Percentiles rank a stretch among this genome's conserved stretches.
Evolutionary conservation across 1,284 basidiomycete genomes (phyloP).

Genomic region (Abortiporus biennis): DNA sequence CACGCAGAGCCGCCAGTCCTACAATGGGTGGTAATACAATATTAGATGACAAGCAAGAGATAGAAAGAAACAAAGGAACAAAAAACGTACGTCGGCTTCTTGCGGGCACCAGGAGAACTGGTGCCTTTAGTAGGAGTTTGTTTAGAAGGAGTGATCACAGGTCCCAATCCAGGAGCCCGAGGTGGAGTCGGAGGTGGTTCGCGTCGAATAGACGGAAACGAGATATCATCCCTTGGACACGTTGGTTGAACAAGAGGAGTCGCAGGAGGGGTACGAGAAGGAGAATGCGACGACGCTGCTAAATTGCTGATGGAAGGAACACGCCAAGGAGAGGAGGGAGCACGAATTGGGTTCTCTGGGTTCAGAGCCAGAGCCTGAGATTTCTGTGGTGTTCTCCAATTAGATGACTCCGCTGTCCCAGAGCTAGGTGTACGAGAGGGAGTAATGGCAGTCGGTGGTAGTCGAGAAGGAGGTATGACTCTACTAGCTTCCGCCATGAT

Average conservation of each 20-base stretch:
- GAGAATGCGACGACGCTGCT: not conserved
- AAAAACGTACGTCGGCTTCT: no score
- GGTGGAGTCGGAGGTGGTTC: constrained; percentile 13
- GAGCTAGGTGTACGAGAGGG: not conserved
- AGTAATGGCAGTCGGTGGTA: constrained; percentile 4
- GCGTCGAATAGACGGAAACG: not conserved
- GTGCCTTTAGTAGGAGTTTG: constrained; percentile 31
- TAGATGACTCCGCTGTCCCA: constrained; percentile 5
- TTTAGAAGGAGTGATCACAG: constrained; percentile 52
- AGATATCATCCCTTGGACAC: not conserved
- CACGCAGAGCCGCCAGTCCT: constrained; percentile 45
- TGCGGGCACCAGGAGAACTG: no score
- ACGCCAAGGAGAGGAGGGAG: constrained; percentile 2
- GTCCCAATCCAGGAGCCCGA: constrained; percentile 40
- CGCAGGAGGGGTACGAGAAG: not conserved
- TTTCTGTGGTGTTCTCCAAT: constrained; percentile 12
- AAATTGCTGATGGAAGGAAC: not conserved
- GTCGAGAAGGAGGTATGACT: not conserved
- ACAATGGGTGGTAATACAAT: constrained; percentile 4
- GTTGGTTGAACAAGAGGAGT: not conserved
- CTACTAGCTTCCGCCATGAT: constrained; percentile 74
- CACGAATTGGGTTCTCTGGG: constrained; percentile 1
- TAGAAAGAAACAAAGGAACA: no score
- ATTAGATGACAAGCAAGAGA: not conserved
- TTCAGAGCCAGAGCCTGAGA: not conserved